Percentiles rank a stretch among this genome's conserved stretches.
These are phyloP conservation scores for Blastobotrys serpentis DNA, from an alignment of 1,139 yeast species.

Conservation along the genomic window DNA sequence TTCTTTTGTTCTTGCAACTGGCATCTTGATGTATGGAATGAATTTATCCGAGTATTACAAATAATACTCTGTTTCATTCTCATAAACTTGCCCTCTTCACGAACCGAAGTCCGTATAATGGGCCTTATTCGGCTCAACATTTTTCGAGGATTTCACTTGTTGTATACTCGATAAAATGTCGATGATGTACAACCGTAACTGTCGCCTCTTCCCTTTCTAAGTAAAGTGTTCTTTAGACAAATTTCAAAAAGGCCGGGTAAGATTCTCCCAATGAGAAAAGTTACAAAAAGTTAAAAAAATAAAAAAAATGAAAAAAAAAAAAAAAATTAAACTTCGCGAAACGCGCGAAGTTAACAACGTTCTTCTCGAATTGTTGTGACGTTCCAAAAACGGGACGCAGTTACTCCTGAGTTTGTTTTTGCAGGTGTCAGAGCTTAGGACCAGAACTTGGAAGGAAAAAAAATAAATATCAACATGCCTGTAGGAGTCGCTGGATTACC, in stretches of 20 bases:
- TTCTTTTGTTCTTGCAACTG: background rate
- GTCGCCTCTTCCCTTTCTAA: too few species aligned
- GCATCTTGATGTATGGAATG: background rate
- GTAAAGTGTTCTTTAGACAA: background rate
- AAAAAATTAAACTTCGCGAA: too few species aligned
- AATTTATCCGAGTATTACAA: too few species aligned
- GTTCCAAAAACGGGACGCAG: too few species aligned
- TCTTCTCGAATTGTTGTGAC: too few species aligned
- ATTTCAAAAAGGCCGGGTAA: background rate
- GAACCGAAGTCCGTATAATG: background rate
- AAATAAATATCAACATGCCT: constrained; percentile 38
- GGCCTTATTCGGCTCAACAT: constrained; percentile 11
- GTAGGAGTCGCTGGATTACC: constrained; percentile 85
- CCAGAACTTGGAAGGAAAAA: too few species aligned
- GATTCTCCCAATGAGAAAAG: background rate
- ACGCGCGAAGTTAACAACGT: constrained; percentile 3
- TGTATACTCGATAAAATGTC: background rate
- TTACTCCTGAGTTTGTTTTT: background rate
- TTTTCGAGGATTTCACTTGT: background rate
- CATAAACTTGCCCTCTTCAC: background rate
- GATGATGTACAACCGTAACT: too few species aligned
- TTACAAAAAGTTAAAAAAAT: too few species aligned
- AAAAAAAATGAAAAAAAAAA: background rate
- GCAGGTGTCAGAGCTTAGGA: constrained; percentile 11
- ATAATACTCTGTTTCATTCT: too few species aligned